Evolutionary conservation across 306 rosid genomes (phyloP).

Genomic region (Crataegus laevigata): DNA sequence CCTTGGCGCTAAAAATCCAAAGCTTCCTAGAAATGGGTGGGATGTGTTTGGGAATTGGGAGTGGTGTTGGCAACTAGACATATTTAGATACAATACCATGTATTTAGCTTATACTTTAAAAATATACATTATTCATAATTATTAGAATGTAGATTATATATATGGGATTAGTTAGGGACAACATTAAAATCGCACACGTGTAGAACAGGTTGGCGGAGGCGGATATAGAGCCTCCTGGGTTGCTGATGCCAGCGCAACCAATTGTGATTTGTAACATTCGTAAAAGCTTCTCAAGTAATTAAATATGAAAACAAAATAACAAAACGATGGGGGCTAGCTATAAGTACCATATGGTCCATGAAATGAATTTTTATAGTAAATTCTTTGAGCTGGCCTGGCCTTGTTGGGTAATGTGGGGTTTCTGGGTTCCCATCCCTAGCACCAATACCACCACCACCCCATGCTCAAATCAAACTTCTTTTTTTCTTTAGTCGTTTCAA

Average conservation of each 20-base stretch:
- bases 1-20: no score
- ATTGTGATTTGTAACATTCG: background rate
- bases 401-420: background rate
- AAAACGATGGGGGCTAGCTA: background rate
- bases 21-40: no score
- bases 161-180: background rate
- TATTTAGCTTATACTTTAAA: no score
- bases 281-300: background rate
- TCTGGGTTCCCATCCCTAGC: background rate
- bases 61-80: no score
- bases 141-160: background rate
- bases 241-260: constrained; percentile 21
- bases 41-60: no score
- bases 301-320: background rate
- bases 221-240: constrained; percentile 13
- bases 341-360: background rate
- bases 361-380: background rate
- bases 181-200: constrained; percentile 15
- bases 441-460: background rate
- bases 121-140: no score
- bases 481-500: background rate
- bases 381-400: background rate
- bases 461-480: background rate
- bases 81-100: no score
- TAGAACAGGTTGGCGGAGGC: constrained; percentile 22